phyloP scores from a whole-genome alignment of 2,329 filamentous ascomycete genomes.

The Diaporthe australafricana region DNA sequence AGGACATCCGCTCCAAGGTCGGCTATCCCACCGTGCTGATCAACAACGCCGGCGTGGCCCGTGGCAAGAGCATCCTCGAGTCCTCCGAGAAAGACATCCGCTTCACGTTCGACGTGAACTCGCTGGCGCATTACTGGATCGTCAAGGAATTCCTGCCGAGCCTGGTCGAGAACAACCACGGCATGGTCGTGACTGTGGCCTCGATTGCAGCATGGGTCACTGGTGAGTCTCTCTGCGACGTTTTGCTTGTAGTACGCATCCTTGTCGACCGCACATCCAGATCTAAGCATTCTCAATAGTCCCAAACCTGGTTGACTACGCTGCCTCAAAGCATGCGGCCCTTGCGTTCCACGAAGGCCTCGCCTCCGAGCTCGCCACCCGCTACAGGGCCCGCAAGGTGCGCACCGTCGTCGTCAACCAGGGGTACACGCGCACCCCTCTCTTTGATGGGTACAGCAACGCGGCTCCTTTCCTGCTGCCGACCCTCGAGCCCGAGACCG shows the following conservation, averaged over 20 bases:
- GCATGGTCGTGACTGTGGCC: slow-evolving; percentile 79
- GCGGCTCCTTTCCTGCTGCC: slow-evolving; percentile 63
- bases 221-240: slow-evolving; percentile 39
- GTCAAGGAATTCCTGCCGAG: slow-evolving; percentile 74
- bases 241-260: too few species aligned
- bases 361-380: slow-evolving; percentile 65
- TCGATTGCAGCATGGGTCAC: slow-evolving; percentile 71
- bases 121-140: slow-evolving; percentile 75
- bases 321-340: slow-evolving; percentile 73
- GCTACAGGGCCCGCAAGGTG: slow-evolving; percentile 72
- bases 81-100: slow-evolving; percentile 68
- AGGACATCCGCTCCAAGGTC: slow-evolving; percentile 64
- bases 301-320: slow-evolving; percentile 76
- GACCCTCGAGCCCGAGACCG: slow-evolving; percentile 68
- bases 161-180: slow-evolving; percentile 74
- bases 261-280: neutral
- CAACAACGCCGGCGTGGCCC: slow-evolving; percentile 77
- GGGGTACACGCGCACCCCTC: slow-evolving; percentile 70
- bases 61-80: slow-evolving; percentile 71
- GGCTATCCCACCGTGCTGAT: slow-evolving; percentile 77
- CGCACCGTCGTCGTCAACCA: slow-evolving; percentile 76
- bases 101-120: slow-evolving; percentile 79
- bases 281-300: slow-evolving; percentile 41
- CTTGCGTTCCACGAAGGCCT: slow-evolving; percentile 77
- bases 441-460: slow-evolving; percentile 68